Percentiles rank a stretch among this genome's conserved stretches.
phyloP scores from a whole-genome alignment of 257 asterid genomes.

The Przewalskia tangutica region DNA sequence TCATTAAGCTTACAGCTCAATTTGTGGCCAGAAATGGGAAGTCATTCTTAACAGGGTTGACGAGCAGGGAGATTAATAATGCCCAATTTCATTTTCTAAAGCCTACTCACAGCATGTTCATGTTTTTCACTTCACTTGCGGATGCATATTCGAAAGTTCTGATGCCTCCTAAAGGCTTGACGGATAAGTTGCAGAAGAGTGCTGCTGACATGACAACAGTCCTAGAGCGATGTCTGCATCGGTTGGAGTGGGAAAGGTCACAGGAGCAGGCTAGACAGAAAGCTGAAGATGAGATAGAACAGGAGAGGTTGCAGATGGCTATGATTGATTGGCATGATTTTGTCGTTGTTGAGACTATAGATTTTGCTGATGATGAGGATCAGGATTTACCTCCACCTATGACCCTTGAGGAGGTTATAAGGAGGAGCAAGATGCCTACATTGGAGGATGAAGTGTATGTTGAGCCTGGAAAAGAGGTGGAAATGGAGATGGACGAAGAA shows the following conservation, averaged over 20 bases:
- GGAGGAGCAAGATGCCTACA: slow-evolving; percentile 80
- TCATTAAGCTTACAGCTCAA: slow-evolving; percentile 88
- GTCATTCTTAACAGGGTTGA: slow-evolving; percentile 80
- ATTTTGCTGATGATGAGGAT: slow-evolving; percentile 94
- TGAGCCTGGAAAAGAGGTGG: slow-evolving; percentile 90
- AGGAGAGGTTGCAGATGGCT: slow-evolving; percentile 82
- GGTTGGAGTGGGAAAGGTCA: slow-evolving; percentile 91
- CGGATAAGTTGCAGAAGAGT: slow-evolving; percentile 61
- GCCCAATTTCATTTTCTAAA: slow-evolving; percentile 82
- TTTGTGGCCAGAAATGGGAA: slow-evolving; percentile 91
- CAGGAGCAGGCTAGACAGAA: slow-evolving; percentile 95
- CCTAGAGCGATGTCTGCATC: slow-evolving; percentile 74
- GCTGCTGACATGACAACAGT: slow-evolving; percentile 79
- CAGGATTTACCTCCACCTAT: slow-evolving; percentile 90
- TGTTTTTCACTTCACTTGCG: slow-evolving; percentile 90
- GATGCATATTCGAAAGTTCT: slow-evolving; percentile 91
- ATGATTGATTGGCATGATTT: slow-evolving; percentile 98
- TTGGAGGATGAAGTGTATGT: slow-evolving; percentile 61
- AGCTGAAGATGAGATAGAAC: slow-evolving; percentile 90
- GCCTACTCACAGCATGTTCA: slow-evolving; percentile 95
- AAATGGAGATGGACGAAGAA: slow-evolving; percentile 98
- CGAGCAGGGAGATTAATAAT: slow-evolving; percentile 75
- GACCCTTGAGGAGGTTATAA: slow-evolving; percentile 92
- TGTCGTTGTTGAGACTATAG: slow-evolving; percentile 87
- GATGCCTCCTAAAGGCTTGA: slow-evolving; percentile 80